Percentiles rank a stretch among this genome's conserved stretches.
phyloP scores from a whole-genome alignment of 352 stramenopile genomes.

The Peronosclerospora sorghi region DNA sequence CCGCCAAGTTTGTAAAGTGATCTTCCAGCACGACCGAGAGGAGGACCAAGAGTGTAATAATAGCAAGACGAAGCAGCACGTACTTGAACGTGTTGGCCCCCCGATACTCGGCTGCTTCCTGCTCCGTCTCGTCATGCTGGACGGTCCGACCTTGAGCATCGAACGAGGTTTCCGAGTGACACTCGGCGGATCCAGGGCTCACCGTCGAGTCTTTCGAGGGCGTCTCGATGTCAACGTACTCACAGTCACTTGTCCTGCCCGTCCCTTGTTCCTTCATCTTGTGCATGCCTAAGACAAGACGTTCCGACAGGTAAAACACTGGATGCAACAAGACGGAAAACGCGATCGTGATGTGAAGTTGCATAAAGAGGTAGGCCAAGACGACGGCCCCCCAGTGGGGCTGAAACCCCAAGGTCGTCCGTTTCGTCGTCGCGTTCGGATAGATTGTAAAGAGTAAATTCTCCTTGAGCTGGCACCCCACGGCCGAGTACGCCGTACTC shows the following conservation, averaged over 20 bases:
- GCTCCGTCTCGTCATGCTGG: slow-evolving; percentile 27
- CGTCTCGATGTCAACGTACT: slow-evolving; percentile 16
- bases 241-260: slow-evolving; percentile 9
- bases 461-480: slow-evolving; percentile 39
- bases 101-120: slow-evolving; percentile 21
- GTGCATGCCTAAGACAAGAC: slow-evolving; percentile 40
- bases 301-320: slow-evolving; percentile 37
- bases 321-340: slow-evolving; percentile 37
- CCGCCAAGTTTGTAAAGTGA: slow-evolving; percentile 38
- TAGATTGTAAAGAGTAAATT: slow-evolving; percentile 49
- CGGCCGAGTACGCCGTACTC: slow-evolving; percentile 25
- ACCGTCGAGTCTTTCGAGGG: slow-evolving; percentile 11
- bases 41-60: slow-evolving; percentile 32
- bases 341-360: slow-evolving; percentile 43
- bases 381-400: slow-evolving; percentile 25
- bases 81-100: slow-evolving; percentile 30
- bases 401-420: slow-evolving; percentile 17
- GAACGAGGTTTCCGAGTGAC: too few species aligned
- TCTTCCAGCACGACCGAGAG: slow-evolving; percentile 26
- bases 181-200: too few species aligned
- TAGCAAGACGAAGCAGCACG: slow-evolving; percentile 26
- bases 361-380: slow-evolving; percentile 41
- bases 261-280: slow-evolving; percentile 15
- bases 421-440: slow-evolving; percentile 15
- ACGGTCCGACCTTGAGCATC: slow-evolving; percentile 22